Base-by-base conservation (phyloP, 805 yeast species). In the Clavispora asparagi region DNA sequence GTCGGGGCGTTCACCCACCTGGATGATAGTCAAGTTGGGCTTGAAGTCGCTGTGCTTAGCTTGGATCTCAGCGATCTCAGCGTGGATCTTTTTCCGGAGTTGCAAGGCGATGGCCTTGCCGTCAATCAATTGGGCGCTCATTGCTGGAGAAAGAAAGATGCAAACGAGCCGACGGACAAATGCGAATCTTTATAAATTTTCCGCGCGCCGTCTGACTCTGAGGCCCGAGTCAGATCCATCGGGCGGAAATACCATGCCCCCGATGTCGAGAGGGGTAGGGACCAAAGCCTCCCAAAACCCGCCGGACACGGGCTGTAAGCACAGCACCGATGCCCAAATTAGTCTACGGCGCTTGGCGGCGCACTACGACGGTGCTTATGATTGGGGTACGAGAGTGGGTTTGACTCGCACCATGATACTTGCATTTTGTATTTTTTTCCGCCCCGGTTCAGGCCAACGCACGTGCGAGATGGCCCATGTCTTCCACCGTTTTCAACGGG, bases 1-100 rank as follows among this genome's bases (percentile, higher is more conserved):
- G 59, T 87, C 95, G 19, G 84, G 85, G 63, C 92, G 75, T 25
- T 71, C 69, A 46, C 95, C 95, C 19, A 87, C 85, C 67, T 87
- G 95, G 52, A 87, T 72, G 53, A 87, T 86, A 50, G 82, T 72
- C 59, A 87, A 70, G 38, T 72, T 74, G 28, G 95, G 94, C 52
- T 71, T 68, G 64, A 86, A 85, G 41, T 70, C 71, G 13, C 82
- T 76, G 53, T 77, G 71, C 30, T 67, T 61, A 10, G 63, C 50
- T 60, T 78, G 76, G 46, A 76, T 53, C 44, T 60, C 58, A 13
- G 48, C 28, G 56, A 80, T 76, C 40, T 76, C 73, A 13, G 58
- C 62, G 47, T 69, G 74, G 53, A 71, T 60, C 45, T 56, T 55
- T 40, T 59, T 47, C 53, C 77, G 71, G 52, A 73, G 59, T 48